These are phyloP conservation scores for Vaccinium myrtillus DNA, from an alignment of 148 eudicot species.

Conservation along the genomic window DNA sequence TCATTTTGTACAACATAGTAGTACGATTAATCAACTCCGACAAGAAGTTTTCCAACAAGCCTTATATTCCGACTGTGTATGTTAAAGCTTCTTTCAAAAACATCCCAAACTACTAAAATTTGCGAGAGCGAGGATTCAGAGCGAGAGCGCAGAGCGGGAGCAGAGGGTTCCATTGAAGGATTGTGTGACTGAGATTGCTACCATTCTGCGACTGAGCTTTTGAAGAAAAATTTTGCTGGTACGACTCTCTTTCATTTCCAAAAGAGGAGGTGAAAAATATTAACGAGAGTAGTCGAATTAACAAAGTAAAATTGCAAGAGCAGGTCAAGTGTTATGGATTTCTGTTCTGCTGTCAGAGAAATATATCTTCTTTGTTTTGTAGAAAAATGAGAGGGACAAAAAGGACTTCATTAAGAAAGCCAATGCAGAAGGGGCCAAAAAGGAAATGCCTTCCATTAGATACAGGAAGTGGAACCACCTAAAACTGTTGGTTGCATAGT, in stretches of 20 bases:
- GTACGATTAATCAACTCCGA: not conserved
- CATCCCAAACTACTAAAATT: no score
- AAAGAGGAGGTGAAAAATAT: not conserved
- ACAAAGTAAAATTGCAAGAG: not conserved
- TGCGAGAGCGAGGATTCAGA: no score
- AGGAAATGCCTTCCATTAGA: not conserved
- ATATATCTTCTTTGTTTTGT: not conserved
- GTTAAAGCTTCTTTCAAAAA: no score
- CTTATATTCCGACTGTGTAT: not conserved
- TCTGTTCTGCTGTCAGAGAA: not conserved
- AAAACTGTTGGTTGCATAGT: not conserved
- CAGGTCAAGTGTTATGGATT: not conserved
- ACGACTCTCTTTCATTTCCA: not conserved
- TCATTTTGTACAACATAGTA: not conserved
- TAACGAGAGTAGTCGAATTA: not conserved
- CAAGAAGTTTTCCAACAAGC: not conserved
- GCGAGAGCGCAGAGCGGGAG: no score
- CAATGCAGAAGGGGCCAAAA: not conserved
- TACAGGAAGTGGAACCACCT: not conserved
- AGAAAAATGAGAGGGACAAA: not conserved
- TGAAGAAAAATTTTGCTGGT: not conserved
- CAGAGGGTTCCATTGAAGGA: no score
- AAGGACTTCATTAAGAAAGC: not conserved
- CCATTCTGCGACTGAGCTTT: conserved; percentile 2
- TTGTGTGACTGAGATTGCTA: not conserved